Conservation (phyloP, 768 basidiomycete species). For the Suillus clintonianus region DNA sequence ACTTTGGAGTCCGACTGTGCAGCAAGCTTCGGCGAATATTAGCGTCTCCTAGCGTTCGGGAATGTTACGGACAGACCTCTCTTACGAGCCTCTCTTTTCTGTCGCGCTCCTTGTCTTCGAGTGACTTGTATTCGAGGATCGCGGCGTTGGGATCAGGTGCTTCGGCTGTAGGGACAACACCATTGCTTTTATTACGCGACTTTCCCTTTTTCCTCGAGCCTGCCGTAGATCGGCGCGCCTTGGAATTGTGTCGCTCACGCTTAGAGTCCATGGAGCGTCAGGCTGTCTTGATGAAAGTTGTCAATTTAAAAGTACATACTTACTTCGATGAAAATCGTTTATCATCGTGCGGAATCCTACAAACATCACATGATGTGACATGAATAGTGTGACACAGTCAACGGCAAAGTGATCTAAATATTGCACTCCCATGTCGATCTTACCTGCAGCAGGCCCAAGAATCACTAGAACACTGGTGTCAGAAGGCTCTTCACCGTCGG, state of each 20-base stretch:
- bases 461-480: no score
- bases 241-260: slow-evolving; percentile 54
- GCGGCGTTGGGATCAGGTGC: slow-evolving; percentile 57
- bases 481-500: slow-evolving; percentile 8
- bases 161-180: slow-evolving; percentile 22
- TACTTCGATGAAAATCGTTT: no score
- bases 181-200: slow-evolving; percentile 36
- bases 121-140: slow-evolving; percentile 57
- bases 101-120: slow-evolving; percentile 61
- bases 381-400: no score
- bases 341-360: no score
- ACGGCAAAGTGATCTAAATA: no score
- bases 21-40: slow-evolving; percentile 20
- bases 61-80: slow-evolving; percentile 48
- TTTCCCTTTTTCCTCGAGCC: slow-evolving; percentile 66
- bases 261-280: slow-evolving; percentile 21
- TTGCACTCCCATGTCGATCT: no score
- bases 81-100: slow-evolving; percentile 57
- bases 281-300: neutral
- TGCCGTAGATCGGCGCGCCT: slow-evolving; percentile 63
- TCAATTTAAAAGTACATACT: neutral
- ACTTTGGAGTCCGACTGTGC: slow-evolving; percentile 68
- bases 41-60: neutral
- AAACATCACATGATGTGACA: no score
- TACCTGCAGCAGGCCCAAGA: no score